phyloP scores from a whole-genome alignment of 805 yeast genomes.

The Isabelozyma pseudorhagii region DNA sequence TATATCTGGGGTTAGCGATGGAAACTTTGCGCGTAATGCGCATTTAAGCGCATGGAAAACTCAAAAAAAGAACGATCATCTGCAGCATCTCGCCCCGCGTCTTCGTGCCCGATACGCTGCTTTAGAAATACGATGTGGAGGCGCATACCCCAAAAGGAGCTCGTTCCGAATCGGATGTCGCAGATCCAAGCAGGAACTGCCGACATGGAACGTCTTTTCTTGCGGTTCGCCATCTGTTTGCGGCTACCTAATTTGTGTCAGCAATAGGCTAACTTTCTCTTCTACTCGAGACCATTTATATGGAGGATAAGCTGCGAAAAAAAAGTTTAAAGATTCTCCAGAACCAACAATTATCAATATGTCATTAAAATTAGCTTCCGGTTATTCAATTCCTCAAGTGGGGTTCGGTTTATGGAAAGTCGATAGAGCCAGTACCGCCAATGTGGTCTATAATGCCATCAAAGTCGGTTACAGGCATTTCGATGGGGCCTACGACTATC shows the following conservation, averaged over 20 bases:
- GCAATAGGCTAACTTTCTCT: no score
- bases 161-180: no score
- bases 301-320: not conserved
- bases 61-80: not conserved
- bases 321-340: no score
- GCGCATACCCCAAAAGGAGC: no score
- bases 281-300: not conserved
- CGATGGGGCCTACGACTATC: constrained; percentile 67
- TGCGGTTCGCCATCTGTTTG: no score
- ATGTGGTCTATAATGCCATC: constrained; percentile 52
- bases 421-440: constrained; percentile 39
- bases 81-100: no score
- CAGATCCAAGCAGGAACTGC: no score
- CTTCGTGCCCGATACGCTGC: no score
- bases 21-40: not conserved
- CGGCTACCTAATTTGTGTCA: no score
- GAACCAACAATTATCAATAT: no score
- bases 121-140: no score
- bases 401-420: constrained; percentile 73
- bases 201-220: no score
- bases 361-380: not conserved
- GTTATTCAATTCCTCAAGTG: constrained; percentile 49
- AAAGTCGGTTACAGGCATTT: constrained; percentile 65
- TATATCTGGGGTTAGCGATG: not conserved
- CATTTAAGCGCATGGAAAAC: not conserved